A percentile compares a stretch with the other conserved stretches of the same genome.
These are phyloP conservation scores for Tetrahymena borealis DNA, from an alignment of 73 alveolate genomes.

Conservation along the genomic window DNA sequence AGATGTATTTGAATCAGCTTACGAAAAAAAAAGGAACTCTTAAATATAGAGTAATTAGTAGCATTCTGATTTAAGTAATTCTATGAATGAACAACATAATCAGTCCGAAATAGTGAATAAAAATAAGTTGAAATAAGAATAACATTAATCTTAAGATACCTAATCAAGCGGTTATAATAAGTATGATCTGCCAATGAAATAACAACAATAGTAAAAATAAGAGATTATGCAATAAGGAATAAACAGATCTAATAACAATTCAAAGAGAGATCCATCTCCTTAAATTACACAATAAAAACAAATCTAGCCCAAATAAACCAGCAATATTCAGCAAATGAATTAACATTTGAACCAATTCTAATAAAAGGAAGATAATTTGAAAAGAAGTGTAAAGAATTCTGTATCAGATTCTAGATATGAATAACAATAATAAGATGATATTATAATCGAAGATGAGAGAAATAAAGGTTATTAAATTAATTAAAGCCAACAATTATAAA, in stretches of 20 bases:
- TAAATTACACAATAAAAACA: not conserved
- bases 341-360: not conserved
- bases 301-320: not conserved
- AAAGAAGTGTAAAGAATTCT: not conserved
- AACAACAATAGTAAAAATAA: not conserved
- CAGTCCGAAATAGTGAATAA: not conserved
- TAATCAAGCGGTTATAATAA: not conserved
- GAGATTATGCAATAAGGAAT: not conserved
- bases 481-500: not conserved
- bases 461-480: not conserved
- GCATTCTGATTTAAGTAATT: not conserved
- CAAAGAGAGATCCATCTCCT: not conserved
- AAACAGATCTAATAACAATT: not conserved
- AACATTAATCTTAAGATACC: not conserved
- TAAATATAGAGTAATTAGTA: not conserved
- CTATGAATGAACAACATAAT: not conserved
- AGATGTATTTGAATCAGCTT: not conserved
- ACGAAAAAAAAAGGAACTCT: not conserved
- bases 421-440: not conserved
- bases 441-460: not conserved
- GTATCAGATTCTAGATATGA: not conserved
- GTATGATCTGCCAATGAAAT: not conserved
- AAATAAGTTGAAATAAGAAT: not conserved
- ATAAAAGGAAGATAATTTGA: not conserved
- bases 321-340: not conserved